Conservation (phyloP, 371 early-diverging fungal species). For the Mucor indicus region DNA sequence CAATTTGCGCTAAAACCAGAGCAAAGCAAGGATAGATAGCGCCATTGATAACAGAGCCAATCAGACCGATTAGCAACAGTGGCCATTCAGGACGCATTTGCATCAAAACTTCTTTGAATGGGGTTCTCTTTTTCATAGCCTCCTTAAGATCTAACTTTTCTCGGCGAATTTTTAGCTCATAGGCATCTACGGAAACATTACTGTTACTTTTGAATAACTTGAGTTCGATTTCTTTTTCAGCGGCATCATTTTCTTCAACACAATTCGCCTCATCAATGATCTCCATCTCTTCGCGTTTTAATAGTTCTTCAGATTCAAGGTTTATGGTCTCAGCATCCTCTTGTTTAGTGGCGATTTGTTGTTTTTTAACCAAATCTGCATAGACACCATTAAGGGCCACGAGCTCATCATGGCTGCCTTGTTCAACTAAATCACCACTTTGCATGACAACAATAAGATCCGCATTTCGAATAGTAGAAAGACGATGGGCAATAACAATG, state of each 20-base stretch:
- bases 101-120: constrained; percentile 30
- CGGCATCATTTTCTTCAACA: constrained; percentile 1
- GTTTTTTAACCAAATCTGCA: constrained; percentile 46
- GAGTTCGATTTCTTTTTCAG: background rate
- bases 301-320: background rate
- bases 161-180: constrained; percentile 28
- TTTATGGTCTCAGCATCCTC: background rate
- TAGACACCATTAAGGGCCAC: constrained; percentile 43
- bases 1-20: constrained; percentile 1
- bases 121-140: constrained; percentile 41
- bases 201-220: too few species aligned
- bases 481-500: constrained; percentile 85
- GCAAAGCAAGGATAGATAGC: constrained; percentile 28
- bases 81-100: constrained; percentile 36
- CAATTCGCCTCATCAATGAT: too few species aligned
- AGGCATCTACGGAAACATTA: constrained; percentile 19
- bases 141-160: constrained; percentile 36
- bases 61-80: constrained; percentile 26
- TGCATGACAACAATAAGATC: constrained; percentile 76
- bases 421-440: constrained; percentile 62
- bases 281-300: constrained; percentile 13
- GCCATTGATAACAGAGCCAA: constrained; percentile 52
- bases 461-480: constrained; percentile 72
- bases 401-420: constrained; percentile 63
- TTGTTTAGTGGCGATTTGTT: constrained; percentile 8